Base-by-base conservation (phyloP, 345 rosid genomes). In the Melaleuca quinquenervia region DNA sequence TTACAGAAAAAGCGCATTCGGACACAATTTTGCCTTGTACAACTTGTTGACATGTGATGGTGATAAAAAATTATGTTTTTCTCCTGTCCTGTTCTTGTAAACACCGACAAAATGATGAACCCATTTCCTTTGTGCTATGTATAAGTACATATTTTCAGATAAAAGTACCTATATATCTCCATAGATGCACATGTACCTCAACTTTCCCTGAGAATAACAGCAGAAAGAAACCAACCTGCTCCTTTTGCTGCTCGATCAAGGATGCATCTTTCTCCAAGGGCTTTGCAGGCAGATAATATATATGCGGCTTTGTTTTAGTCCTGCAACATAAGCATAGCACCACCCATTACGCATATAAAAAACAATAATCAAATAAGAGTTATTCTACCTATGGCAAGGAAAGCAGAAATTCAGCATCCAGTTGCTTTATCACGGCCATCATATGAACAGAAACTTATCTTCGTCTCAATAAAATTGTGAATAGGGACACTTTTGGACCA, bases 401-500 rank as follows among this genome's bases (percentile, higher is more conserved):
- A 70, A 70, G 80, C 26, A 70, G 80, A 36, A 36, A 18, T 18
- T 70, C 41, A 82, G 70, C 22, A 76, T 90, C 83, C 86, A 85
- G 87, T 88, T 90, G 87, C 89, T 88, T 89, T 91, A 93, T 90
- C 92, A 91, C 91, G 89, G 89, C 90, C 90, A 90, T 93, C 89
- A 92, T 93, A 87, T 93, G 94, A 93, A 94, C 83, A 86, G 95
- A 96, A 95, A 97, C 99, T 97, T 96, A 97, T 96, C 97, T 95
- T 93, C 87, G 94, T 91, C 92, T 92, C 93, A 93, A 94, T 91
- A 95, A 95, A 95, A 96, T 92, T 96, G 96, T 94, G 96, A 95
- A 95, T 95, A 95, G 94, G 96, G 95, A 97, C 93, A 96, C 99
- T 94, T 94, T 93, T 92, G 94, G 98, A 97, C 99, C 96, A 93